phyloP scores from a whole-genome alignment of 345 rosid species.

The Rhodamnia argentea region DNA sequence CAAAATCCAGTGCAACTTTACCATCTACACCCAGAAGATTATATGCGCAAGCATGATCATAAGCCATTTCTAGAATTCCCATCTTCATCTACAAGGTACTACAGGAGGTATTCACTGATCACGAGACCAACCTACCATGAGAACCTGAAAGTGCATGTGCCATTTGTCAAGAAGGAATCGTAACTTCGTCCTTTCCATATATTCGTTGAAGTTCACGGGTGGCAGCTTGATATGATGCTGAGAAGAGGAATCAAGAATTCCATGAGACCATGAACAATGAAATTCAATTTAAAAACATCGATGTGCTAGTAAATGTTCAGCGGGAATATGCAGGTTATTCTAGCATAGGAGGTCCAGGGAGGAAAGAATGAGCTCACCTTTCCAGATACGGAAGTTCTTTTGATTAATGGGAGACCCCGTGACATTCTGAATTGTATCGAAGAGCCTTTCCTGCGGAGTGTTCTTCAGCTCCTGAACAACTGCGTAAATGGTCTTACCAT shows the following conservation, averaged over 20 bases:
- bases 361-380: slow-evolving; percentile 19
- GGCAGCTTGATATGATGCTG: slow-evolving; percentile 64
- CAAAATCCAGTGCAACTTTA: neutral
- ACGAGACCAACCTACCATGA: neutral
- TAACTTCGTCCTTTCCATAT: slow-evolving; percentile 39
- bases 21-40: neutral
- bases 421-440: slow-evolving; percentile 41
- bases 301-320: neutral
- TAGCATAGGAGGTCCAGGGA: neutral
- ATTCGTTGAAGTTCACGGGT: slow-evolving; percentile 55
- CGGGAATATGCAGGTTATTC: neutral
- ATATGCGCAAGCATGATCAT: neutral
- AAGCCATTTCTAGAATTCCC: neutral
- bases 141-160: neutral
- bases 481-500: slow-evolving; percentile 56
- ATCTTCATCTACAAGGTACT: neutral
- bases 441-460: slow-evolving; percentile 43
- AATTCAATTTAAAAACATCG: neutral
- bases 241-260: neutral
- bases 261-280: neutral
- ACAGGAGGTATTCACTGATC: neutral
- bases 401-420: slow-evolving; percentile 47
- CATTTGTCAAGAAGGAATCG: slow-evolving; percentile 15
- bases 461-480: slow-evolving; percentile 62
- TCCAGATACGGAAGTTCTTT: slow-evolving; percentile 45